These are phyloP conservation scores for Plantago ovata DNA, from an alignment of 257 asterid genomes.

Conservation along the genomic window DNA sequence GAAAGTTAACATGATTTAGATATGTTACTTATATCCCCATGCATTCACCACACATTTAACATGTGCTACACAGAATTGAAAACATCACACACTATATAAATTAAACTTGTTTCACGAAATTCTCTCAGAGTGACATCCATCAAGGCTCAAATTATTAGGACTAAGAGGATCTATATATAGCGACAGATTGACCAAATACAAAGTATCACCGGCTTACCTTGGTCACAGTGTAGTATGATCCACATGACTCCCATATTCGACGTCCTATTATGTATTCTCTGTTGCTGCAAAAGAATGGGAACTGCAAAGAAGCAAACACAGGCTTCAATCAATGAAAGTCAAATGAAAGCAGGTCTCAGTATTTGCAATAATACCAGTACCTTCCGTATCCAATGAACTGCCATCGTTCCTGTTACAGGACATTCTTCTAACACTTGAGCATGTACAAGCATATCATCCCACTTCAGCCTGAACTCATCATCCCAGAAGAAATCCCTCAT, in stretches of 20 bases:
- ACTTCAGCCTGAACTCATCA: conserved; percentile 75
- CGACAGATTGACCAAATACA: neutral
- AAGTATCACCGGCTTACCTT: conserved; percentile 39
- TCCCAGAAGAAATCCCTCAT: conserved; percentile 96
- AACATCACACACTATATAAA: neutral
- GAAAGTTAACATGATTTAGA: no score
- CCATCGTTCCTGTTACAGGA: conserved; percentile 72
- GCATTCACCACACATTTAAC: neutral
- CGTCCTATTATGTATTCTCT: conserved; percentile 90
- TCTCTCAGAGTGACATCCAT: neutral
- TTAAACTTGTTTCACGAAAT: no score
- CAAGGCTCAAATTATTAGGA: neutral
- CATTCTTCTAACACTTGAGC: conserved; percentile 73
- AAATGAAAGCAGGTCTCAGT: neutral
- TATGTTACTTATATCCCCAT: no score
- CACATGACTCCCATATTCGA: conserved; percentile 89
- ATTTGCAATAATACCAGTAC: conserved; percentile 25
- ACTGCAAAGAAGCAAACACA: conserved; percentile 45
- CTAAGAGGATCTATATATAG: neutral
- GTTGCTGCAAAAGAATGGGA: conserved; percentile 94
- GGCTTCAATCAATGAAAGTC: neutral
- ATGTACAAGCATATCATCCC: conserved; percentile 88
- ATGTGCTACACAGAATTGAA: neutral
- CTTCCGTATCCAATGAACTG: conserved; percentile 89
- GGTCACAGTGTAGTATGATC: conserved; percentile 81